These are phyloP conservation scores for Conringia planisiliqua DNA, from an alignment of 345 rosid genomes.

Conservation along the genomic window DNA sequence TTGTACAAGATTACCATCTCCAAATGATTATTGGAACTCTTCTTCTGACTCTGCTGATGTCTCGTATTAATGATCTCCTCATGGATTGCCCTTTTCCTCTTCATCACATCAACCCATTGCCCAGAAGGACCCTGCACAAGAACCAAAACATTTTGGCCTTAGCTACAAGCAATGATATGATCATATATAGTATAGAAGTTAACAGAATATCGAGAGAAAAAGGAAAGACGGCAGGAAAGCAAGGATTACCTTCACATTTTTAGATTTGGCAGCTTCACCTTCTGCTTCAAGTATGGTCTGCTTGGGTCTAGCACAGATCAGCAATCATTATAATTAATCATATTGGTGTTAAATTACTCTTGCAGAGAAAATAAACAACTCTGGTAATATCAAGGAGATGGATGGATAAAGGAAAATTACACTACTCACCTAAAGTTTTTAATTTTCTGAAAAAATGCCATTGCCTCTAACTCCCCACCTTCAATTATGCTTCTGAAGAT, in stretches of 20 bases:
- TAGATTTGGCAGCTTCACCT: constrained; percentile 86
- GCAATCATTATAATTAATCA: constrained; percentile 15
- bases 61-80: constrained; percentile 67
- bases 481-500: constrained; percentile 68
- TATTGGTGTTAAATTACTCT: background rate
- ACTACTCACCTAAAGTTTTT: constrained; percentile 70
- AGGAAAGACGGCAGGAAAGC: background rate
- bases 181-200: background rate
- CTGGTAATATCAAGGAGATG: background rate
- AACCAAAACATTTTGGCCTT: constrained; percentile 22
- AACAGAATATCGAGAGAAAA: background rate
- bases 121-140: constrained; percentile 56
- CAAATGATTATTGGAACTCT: constrained; percentile 44
- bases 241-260: constrained; percentile 53
- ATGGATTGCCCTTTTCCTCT: constrained; percentile 80
- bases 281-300: constrained; percentile 96
- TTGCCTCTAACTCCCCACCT: constrained; percentile 82
- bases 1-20: constrained; percentile 46
- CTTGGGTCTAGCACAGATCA: constrained; percentile 69
- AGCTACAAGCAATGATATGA: background rate
- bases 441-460: constrained; percentile 88
- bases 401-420: background rate
- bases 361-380: background rate
- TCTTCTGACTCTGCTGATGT: constrained; percentile 45
- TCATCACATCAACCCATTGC: constrained; percentile 95